A percentile compares a stretch with the other conserved stretches of the same genome.
Conservation (phyloP, 345 rosid genomes). For the Eucalyptus urophylla region DNA sequence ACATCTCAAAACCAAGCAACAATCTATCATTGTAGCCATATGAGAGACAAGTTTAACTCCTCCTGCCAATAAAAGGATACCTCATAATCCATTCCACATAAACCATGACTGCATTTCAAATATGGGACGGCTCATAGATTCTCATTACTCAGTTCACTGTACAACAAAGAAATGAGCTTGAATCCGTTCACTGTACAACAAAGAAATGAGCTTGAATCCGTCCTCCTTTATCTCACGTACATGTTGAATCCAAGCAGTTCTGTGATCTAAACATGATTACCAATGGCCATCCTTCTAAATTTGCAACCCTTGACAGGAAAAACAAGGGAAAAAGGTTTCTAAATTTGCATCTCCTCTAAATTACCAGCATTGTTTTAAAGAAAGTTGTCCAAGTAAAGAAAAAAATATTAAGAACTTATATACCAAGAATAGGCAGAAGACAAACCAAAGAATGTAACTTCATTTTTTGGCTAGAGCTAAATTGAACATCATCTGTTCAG, state of each 20-base stretch:
- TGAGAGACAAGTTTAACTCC: neutral
- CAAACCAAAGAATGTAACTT: neutral
- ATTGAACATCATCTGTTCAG: neutral
- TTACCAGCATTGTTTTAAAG: neutral
- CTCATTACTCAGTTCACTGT: neutral
- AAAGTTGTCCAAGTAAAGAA: neutral
- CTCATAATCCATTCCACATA: neutral
- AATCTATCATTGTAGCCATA: neutral
- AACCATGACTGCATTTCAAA: neutral
- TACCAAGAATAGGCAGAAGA: neutral
- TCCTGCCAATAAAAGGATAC: neutral
- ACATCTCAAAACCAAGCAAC: too few relatives aligned
- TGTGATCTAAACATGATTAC: neutral
- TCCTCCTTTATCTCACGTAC: neutral
- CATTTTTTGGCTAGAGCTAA: neutral
- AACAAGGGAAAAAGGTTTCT: neutral
- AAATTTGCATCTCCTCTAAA: neutral
- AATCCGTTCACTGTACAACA: neutral
- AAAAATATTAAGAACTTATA: neutral
- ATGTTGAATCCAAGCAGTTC: neutral
- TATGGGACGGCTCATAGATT: neutral
- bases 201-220: neutral
- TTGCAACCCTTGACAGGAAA: neutral
- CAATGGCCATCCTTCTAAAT: neutral
- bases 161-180: neutral